Base-by-base conservation (phyloP, 257 asterid genomes). In the Jaltomata sinuosa region DNA sequence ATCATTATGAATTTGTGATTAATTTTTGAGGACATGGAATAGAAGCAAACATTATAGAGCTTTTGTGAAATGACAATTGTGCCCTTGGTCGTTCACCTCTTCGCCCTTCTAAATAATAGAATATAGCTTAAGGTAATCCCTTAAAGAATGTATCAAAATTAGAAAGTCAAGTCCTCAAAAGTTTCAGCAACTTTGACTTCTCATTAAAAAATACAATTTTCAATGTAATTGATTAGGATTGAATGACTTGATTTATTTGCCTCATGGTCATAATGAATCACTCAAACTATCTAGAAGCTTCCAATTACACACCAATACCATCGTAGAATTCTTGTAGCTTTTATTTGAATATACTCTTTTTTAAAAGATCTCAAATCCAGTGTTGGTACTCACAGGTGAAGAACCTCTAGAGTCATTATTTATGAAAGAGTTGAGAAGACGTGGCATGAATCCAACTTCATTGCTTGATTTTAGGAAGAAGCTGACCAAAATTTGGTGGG, bases 351-450 rank as follows among this genome's bases (percentile, higher is more conserved):
- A 74, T 47, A 74, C 16, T 45, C 36, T 76, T 14, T 47, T 1
- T 27, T 5, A 16, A 27, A 8, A 27, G 25, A 27, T 2, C 40
- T 76, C 40, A 76, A 47, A 47, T 15, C 40, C 42, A 27, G 3
- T 77, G 64, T 85, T 87, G 55, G 55, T 87, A 4, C 42, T 77
- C 80, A 84, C 91, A 94, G 99, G 97, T 82, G 98, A 96, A 85
- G 99, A 96, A 85, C 96, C 99, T 81, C 94, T 98, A 0, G 98
- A 94, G 85, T 96, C 99, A 36, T 90, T 96, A 87, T 96, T 96
- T 83, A 88, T 93, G 97, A 96, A 94, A 88, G 98, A 96, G 86
- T 86, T 96, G 74, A 90, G 91, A 89, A 92, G 91, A 88, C 91
- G 99, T 83, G 97, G 99, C 64, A 96, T 96, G 97, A 90, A 88